A percentile compares a stretch with the other conserved stretches of the same genome.
Conservation (phyloP, 2,329 filamentous ascomycete species). For the Ceratocystis harringtonii region DNA sequence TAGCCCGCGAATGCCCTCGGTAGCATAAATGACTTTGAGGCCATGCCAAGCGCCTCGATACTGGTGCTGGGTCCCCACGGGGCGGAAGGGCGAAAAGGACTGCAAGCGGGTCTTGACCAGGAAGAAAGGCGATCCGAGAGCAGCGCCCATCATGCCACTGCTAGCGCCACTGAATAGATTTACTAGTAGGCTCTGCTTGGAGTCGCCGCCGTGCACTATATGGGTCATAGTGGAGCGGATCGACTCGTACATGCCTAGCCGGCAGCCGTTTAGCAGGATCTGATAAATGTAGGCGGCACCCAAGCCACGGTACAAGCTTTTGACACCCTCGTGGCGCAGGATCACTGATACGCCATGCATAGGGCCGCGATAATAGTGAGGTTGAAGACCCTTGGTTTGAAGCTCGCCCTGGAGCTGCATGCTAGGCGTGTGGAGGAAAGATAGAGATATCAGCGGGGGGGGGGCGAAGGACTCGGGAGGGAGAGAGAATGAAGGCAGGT, state of each 20-base stretch:
- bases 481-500: background rate
- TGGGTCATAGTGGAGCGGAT: constrained; percentile 58
- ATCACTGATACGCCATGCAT: constrained; percentile 86
- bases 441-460: constrained; percentile 9
- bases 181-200: constrained; percentile 70
- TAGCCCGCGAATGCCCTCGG: constrained; percentile 64
- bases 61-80: constrained; percentile 90
- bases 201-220: constrained; percentile 54
- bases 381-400: constrained; percentile 69
- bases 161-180: constrained; percentile 88
- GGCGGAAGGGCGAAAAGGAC: constrained; percentile 80
- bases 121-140: constrained; percentile 92
- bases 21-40: constrained; percentile 58
- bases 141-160: constrained; percentile 80
- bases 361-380: constrained; percentile 78
- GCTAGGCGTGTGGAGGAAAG: constrained; percentile 28
- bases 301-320: constrained; percentile 75
- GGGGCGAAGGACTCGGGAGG: background rate
- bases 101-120: constrained; percentile 93
- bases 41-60: constrained; percentile 81
- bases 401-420: constrained; percentile 95
- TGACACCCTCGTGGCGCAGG: constrained; percentile 72
- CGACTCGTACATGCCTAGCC: constrained; percentile 94
- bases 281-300: constrained; percentile 94
- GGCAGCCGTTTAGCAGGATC: constrained; percentile 88